Conservation (phyloP, 2,329 filamentous ascomycete species). For the Scorias spongiosa region DNA sequence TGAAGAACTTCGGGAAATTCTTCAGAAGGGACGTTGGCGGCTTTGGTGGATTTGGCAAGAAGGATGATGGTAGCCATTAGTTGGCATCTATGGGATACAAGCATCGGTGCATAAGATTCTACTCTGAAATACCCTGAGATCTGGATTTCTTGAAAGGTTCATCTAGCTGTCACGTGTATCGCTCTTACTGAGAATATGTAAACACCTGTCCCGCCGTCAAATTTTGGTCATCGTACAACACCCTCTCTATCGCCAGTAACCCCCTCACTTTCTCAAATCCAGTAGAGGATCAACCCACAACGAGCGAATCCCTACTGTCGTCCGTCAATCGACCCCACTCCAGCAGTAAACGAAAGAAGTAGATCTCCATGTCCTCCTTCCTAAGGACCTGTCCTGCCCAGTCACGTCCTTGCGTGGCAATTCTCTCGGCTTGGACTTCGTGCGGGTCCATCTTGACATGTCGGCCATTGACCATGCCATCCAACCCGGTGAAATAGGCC, state of each 20-base stretch:
- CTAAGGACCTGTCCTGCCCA: slow-evolving; percentile 51
- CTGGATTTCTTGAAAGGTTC: too few species aligned
- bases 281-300: too few species aligned
- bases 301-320: slow-evolving; percentile 35
- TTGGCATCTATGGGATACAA: not conserved
- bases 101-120: too few species aligned
- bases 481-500: slow-evolving; percentile 55
- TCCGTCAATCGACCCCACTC: slow-evolving; percentile 62
- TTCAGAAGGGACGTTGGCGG: slow-evolving; percentile 77
- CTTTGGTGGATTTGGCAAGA: slow-evolving; percentile 53
- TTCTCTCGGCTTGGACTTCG: slow-evolving; percentile 43
- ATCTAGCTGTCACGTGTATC: too few species aligned
- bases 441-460: slow-evolving; percentile 35
- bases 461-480: slow-evolving; percentile 31
- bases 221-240: too few species aligned
- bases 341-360: slow-evolving; percentile 60
- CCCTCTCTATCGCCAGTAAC: too few species aligned
- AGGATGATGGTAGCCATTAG: slow-evolving; percentile 1
- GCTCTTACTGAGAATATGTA: too few species aligned
- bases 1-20: slow-evolving; percentile 93
- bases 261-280: too few species aligned
- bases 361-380: slow-evolving; percentile 65
- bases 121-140: too few species aligned
- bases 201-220: too few species aligned
- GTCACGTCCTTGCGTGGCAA: slow-evolving; percentile 47